Evolutionary conservation across 1,284 basidiomycete genomes (phyloP).

Genomic region (Trametes polyzona): DNA sequence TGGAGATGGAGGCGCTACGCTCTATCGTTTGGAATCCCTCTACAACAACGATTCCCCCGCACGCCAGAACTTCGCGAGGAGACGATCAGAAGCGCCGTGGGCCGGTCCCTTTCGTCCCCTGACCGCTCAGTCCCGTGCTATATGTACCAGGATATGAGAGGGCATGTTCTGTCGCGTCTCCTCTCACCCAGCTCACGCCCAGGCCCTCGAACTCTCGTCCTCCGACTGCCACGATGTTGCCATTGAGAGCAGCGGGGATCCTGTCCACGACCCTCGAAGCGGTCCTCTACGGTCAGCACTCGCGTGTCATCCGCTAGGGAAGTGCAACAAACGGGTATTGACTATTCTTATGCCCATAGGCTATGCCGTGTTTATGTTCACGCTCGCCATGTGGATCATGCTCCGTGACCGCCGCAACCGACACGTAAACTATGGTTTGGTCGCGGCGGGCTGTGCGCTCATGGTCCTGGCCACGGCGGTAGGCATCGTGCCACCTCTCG

Average conservation of each 20-base stretch:
- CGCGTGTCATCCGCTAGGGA: too few species aligned
- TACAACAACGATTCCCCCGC: background rate
- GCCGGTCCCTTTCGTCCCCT: constrained; percentile 4
- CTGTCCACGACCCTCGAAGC: constrained; percentile 32
- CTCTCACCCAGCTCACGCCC: background rate
- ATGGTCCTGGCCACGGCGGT: constrained; percentile 33
- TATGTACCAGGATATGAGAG: constrained; percentile 2
- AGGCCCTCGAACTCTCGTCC: background rate
- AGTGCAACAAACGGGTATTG: background rate
- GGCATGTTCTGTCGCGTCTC: background rate
- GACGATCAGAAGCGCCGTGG: constrained; percentile 8
- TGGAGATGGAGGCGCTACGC: background rate
- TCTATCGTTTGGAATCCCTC: background rate
- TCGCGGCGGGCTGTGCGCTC: constrained; percentile 22
- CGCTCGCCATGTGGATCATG: constrained; percentile 34
- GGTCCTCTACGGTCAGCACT: constrained; percentile 32
- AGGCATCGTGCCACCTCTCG: background rate
- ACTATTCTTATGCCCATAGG: constrained; percentile 18
- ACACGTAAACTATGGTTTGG: constrained; percentile 25
- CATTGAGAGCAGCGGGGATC: constrained; percentile 27
- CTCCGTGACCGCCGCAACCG: constrained; percentile 24
- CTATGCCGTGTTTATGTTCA: constrained; percentile 35
- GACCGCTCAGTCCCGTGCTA: background rate
- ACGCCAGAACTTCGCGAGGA: background rate
- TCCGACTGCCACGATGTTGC: constrained; percentile 11